phyloP scores from a whole-genome alignment of 1,284 basidiomycete genomes.

The Sporisorium reilianum region DNA sequence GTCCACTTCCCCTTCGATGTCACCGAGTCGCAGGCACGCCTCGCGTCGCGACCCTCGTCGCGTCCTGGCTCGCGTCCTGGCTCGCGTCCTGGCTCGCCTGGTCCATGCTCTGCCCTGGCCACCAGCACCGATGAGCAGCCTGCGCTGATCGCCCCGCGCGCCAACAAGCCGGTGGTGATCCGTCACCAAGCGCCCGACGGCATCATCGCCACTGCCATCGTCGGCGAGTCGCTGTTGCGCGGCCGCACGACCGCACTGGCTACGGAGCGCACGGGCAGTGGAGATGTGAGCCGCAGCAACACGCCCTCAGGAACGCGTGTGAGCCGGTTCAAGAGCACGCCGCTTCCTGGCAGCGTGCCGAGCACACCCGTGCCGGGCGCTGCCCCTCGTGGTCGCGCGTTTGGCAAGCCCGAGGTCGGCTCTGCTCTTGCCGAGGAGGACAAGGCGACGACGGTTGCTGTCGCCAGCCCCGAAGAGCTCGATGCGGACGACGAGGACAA shows the following conservation, averaged over 20 bases:
- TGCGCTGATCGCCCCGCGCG: slow-evolving; percentile 28
- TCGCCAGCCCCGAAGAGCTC: slow-evolving; percentile 42
- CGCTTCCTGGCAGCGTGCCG: slow-evolving; percentile 28
- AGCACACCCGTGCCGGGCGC: slow-evolving; percentile 15
- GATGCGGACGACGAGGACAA: slow-evolving; percentile 26
- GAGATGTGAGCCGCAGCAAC: slow-evolving; percentile 42
- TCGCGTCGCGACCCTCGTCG: slow-evolving; percentile 24
- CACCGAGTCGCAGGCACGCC: slow-evolving; percentile 12
- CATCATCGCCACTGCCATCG: slow-evolving; percentile 50
- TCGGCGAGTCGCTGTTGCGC: slow-evolving; percentile 53
- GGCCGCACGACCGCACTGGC: slow-evolving; percentile 37
- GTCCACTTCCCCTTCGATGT: slow-evolving; percentile 29
- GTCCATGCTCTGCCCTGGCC: slow-evolving; percentile 15
- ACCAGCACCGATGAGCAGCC: slow-evolving; percentile 15
- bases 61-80: slow-evolving; percentile 42
- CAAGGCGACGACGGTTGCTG: not conserved
- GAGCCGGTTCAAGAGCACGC: slow-evolving; percentile 53
- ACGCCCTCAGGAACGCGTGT: slow-evolving; percentile 45
- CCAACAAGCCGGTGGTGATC: slow-evolving; percentile 56
- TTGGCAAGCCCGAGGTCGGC: slow-evolving; percentile 30
- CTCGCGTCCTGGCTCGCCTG: slow-evolving; percentile 45
- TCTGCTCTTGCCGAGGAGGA: slow-evolving; percentile 30
- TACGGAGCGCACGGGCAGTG: slow-evolving; percentile 17
- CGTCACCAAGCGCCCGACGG: slow-evolving; percentile 51
- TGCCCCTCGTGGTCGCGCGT: slow-evolving; percentile 18